phyloP scores from a whole-genome alignment of 2,329 filamentous ascomycete species.

The Diplodia mutila region DNA sequence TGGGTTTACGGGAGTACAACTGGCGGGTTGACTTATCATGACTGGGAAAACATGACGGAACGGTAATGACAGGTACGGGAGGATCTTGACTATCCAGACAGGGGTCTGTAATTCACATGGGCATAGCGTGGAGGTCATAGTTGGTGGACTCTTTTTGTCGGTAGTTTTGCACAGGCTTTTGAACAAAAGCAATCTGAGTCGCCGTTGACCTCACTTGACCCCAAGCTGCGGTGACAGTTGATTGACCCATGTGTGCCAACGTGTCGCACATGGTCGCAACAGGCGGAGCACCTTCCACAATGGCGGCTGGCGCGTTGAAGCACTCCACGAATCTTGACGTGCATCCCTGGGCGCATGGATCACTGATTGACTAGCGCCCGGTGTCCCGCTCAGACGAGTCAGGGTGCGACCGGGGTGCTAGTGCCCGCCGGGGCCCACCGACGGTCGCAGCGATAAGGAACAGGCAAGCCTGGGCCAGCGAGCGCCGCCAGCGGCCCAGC shows the following conservation, averaged over 20 bases:
- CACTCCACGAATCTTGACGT: slow-evolving; percentile 19
- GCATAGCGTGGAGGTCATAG: slow-evolving; percentile 11
- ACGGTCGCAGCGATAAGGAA: slow-evolving; percentile 12
- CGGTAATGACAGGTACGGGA: slow-evolving; percentile 13
- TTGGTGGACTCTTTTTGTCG: slow-evolving; percentile 17
- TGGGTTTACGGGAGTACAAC: slow-evolving; percentile 9
- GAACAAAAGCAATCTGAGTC: slow-evolving; percentile 13
- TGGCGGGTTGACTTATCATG: neutral
- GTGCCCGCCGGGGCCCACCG: neutral
- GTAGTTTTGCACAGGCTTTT: slow-evolving; percentile 8
- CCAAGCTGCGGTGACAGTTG: no score
- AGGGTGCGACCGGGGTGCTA: neutral
- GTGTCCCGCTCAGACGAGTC: slow-evolving; percentile 18
- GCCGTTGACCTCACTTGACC: slow-evolving; percentile 12
- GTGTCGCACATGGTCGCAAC: slow-evolving; percentile 1
- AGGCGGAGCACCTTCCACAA: slow-evolving; percentile 10
- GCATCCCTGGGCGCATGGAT: slow-evolving; percentile 17
- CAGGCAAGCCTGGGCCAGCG: slow-evolving; percentile 18
- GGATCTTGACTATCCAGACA: slow-evolving; percentile 12
- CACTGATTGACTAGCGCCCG: slow-evolving; percentile 20
- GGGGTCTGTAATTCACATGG: slow-evolving; percentile 7
- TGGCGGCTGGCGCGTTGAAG: neutral
- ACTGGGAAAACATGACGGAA: neutral
- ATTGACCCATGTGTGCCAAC: neutral
- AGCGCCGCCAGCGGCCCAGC: slow-evolving; percentile 8